A percentile compares a stretch with the other conserved stretches of the same genome.
These are phyloP conservation scores for Dactylellina haptotyla DNA, from an alignment of 2,329 filamentous ascomycete genomes.

Conservation along the genomic window DNA sequence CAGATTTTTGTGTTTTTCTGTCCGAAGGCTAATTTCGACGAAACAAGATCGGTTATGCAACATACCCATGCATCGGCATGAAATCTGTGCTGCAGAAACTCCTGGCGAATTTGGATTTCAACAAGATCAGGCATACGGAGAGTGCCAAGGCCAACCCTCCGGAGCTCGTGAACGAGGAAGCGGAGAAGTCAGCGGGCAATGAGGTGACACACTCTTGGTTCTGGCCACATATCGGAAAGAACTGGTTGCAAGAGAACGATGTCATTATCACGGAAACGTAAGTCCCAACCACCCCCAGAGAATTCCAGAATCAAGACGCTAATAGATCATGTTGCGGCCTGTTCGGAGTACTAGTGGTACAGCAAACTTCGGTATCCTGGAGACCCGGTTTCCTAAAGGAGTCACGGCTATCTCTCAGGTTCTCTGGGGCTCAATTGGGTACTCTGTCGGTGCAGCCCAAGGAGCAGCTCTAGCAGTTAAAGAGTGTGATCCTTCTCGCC, in stretches of 20 bases:
- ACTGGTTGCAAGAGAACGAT: constrained; percentile 77
- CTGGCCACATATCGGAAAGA: constrained; percentile 76
- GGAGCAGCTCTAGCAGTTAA: constrained; percentile 79
- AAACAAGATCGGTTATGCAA: constrained; percentile 74
- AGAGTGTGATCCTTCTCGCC: constrained; percentile 68
- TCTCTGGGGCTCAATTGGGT: constrained; percentile 76
- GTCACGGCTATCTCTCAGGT: constrained; percentile 84
- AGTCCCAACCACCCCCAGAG: not conserved
- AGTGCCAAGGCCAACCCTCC: constrained; percentile 45
- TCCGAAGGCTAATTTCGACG: not conserved
- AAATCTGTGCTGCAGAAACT: constrained; percentile 79
- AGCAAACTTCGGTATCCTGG: constrained; percentile 87
- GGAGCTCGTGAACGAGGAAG: constrained; percentile 67
- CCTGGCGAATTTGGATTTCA: constrained; percentile 29
- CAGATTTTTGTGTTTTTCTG: not conserved
- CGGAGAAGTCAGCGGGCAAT: constrained; percentile 59
- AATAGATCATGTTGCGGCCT: not conserved
- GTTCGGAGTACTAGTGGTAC: constrained; percentile 71
- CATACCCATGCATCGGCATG: constrained; percentile 81
- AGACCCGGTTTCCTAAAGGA: constrained; percentile 79
- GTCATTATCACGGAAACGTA: constrained; percentile 82
- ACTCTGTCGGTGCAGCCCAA: constrained; percentile 71
- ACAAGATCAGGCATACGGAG: constrained; percentile 41
- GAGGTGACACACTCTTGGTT: constrained; percentile 77
- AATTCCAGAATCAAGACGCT: not conserved